Evolutionary conservation across 2,329 filamentous ascomycete species (phyloP), one percentile per base, ranked within the genome.

Genomic region (Fusarium drepaniforme): DNA sequence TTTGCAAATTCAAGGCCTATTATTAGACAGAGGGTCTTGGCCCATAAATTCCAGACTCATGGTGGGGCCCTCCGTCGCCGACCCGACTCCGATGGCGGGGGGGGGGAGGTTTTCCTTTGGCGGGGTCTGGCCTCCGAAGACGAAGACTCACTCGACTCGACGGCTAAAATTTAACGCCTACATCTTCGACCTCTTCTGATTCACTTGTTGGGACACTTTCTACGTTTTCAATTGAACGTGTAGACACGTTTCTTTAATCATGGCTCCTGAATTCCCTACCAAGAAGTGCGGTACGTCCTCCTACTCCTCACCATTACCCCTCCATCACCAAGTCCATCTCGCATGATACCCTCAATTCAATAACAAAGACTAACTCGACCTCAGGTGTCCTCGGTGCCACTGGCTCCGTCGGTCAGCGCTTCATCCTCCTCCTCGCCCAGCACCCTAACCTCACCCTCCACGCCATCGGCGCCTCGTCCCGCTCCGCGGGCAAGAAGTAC

Each of bases 401-500:
- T 37, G 97, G 97, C 81, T 97, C 95, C 40, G 96, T 98, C 16
- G 96, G 96, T 79, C 95, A 98, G 85, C 92, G 97, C 80, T 98
- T 98, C 84, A 97, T 98, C 82, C 92, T 98, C 38, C 91, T 98
- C 63, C 93, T 98, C 73, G 92, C 94, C 53, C 90, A 95, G 65
- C 96, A 98, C 85, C 96, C 96, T 18, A 90, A 93, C 83, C 94
- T 98, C 80, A 91, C 91, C 74, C 92, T 98, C 68, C 93, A 97
- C 75, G 95, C 95, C 69, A 91, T 98, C 60, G 97, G 97, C 74
- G 97, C 97, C 40, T 98, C 95, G 21, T 91, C 94, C 69, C 91
- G 94, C 69, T 98, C 95, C 12, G 95, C 94, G 8, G 96, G 96
- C 81, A 98, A 98, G 88, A 93, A 93, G 82, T 98, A 98, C 88